phyloP scores from a whole-genome alignment of 164 flowering plant genomes.

The Macadamia integrifolia region DNA sequence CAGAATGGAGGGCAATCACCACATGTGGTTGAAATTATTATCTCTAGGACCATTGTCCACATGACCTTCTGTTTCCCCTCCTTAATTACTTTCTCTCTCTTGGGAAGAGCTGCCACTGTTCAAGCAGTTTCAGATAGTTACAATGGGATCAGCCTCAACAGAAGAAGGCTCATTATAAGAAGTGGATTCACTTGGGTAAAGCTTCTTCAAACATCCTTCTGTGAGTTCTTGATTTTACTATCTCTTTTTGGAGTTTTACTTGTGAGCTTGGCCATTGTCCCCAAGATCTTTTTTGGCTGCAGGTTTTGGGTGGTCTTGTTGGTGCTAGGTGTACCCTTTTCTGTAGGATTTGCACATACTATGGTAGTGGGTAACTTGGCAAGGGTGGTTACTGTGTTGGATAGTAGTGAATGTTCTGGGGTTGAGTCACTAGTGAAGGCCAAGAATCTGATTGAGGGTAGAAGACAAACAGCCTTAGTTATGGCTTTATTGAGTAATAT shows the following conservation, averaged over 20 bases:
- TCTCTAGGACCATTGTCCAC: conserved; percentile 27
- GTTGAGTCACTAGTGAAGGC: conserved; percentile 27
- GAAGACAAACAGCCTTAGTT: conserved; percentile 26
- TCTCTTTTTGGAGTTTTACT: conserved; percentile 22
- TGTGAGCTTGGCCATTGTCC: conserved; percentile 13
- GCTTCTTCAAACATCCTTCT: conserved; percentile 35
- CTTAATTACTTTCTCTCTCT: conserved; percentile 31
- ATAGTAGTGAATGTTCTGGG: conserved; percentile 27
- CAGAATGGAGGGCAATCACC: conserved; percentile 13
- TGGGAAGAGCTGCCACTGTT: conserved; percentile 35
- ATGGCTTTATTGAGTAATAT: conserved; percentile 30
- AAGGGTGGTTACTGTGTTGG: conserved; percentile 25
- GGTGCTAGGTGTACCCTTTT: conserved; percentile 23
- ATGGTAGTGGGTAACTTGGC: conserved; percentile 36
- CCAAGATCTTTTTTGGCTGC: conserved; percentile 12
- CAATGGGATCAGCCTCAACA: conserved; percentile 23
- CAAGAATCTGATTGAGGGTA: conserved; percentile 19
- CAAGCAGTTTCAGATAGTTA: conserved; percentile 34
- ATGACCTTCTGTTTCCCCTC: conserved; percentile 30
- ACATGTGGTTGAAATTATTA: conserved; percentile 12
- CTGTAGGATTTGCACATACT: conserved; percentile 32
- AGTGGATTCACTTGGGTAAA: conserved; percentile 31
- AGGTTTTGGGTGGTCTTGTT: conserved; percentile 25
- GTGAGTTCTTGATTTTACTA: conserved; percentile 23
- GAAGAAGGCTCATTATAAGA: conserved; percentile 24